These are phyloP conservation scores for Polytrichum formosum DNA, from an alignment of 225 moss, liverwort and hornwort species.

Conservation along the genomic window DNA sequence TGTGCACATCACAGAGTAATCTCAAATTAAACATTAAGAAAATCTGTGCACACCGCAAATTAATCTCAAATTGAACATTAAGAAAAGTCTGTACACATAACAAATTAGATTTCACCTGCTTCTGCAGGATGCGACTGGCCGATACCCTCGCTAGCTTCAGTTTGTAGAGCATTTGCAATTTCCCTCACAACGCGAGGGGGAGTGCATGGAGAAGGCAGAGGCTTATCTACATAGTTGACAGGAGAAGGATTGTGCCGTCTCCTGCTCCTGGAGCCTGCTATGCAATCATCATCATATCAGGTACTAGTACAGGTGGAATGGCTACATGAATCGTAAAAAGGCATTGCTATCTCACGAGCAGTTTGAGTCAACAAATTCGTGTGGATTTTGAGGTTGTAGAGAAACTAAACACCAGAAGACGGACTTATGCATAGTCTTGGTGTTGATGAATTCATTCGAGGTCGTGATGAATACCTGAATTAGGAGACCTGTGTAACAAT, in stretches of 20 bases:
- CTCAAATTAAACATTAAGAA: background rate
- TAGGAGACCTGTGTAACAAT: conserved; percentile 17
- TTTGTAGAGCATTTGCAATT: conserved; percentile 32
- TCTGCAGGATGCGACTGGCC: conserved; percentile 18
- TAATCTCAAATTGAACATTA: background rate
- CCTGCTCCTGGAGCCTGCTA: conserved; percentile 34
- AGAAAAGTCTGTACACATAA: background rate
- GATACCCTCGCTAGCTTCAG: conserved; percentile 10
- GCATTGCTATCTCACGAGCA: no score
- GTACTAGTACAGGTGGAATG: no score
- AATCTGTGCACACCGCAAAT: background rate
- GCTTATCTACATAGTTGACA: conserved; percentile 13
- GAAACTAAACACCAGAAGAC: no score
- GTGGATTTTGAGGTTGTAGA: no score
- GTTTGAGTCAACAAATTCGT: no score
- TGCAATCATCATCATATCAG: background rate
- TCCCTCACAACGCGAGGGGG: conserved; percentile 37
- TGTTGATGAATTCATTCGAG: no score
- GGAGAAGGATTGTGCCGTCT: conserved; percentile 19
- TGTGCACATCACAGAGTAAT: background rate
- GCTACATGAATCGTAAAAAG: no score
- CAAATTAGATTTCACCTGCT: conserved; percentile 19
- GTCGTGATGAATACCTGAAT: conserved; percentile 8
- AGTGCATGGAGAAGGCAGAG: conserved; percentile 30
- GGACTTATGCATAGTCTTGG: no score